Conservation (phyloP, 306 rosid genomes). For the Gleditsia sinensis region DNA sequence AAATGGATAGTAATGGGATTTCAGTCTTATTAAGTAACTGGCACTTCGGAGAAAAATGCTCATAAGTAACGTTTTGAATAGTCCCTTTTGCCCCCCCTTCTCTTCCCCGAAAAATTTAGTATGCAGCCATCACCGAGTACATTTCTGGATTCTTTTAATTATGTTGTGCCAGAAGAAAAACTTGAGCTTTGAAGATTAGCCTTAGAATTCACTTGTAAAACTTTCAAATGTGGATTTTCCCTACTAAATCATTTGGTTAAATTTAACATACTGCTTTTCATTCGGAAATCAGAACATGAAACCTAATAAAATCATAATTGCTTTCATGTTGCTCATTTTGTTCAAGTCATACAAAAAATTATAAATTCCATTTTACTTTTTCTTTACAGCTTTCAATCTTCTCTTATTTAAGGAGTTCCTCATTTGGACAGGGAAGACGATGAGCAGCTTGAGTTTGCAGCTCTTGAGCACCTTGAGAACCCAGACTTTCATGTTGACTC, state of each 20-base stretch:
- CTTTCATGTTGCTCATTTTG: background rate
- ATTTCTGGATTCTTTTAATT: background rate
- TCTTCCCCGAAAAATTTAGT: background rate
- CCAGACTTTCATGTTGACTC: slow-evolving; percentile 67
- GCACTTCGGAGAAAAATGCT: background rate
- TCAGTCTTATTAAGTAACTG: background rate
- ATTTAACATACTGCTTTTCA: background rate
- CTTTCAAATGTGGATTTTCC: background rate
- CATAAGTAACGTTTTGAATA: background rate
- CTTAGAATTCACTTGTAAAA: background rate
- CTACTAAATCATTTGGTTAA: background rate
- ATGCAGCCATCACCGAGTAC: background rate
- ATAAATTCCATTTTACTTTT: background rate
- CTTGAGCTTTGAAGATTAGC: background rate
- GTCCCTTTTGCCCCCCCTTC: background rate
- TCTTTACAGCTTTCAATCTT: background rate
- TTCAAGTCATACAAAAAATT: background rate
- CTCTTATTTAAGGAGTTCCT: background rate
- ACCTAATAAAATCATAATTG: background rate
- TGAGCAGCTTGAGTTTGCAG: slow-evolving; percentile 74
- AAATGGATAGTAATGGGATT: background rate
- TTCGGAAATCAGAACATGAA: background rate
- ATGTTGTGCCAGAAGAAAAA: too few species aligned
- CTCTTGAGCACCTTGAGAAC: slow-evolving; percentile 73
- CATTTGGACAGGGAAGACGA: slow-evolving; percentile 63